Evolutionary conservation across 768 basidiomycete species (phyloP).

Genomic region (Trametes meyenii): DNA sequence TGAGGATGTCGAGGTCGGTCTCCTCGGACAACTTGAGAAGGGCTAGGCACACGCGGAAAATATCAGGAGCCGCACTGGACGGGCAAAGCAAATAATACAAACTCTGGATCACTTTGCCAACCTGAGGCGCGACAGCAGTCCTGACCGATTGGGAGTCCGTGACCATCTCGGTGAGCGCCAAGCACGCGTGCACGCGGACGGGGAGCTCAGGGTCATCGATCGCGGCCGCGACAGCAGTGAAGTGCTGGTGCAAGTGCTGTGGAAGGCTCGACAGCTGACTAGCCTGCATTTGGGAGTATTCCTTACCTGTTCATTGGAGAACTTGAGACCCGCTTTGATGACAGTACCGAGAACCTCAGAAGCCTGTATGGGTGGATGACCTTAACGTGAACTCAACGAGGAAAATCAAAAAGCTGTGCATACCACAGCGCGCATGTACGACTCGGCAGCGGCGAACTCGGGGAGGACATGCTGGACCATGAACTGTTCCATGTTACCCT

Average conservation of each 20-base stretch:
- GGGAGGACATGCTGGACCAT: conserved; percentile 73
- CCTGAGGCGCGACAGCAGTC: conserved; percentile 68
- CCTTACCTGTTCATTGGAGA: conserved; percentile 62
- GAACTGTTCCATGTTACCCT: conserved; percentile 76
- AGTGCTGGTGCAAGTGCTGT: conserved; percentile 65
- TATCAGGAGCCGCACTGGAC: neutral
- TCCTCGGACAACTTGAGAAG: conserved; percentile 90
- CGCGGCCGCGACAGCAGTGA: conserved; percentile 63
- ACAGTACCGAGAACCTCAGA: conserved; percentile 80
- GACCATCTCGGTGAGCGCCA: conserved; percentile 81
- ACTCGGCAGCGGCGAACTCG: conserved; percentile 64
- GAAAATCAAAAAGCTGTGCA: conserved; percentile 28
- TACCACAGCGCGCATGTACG: conserved; percentile 79
- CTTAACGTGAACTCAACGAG: no score
- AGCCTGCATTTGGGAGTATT: neutral
- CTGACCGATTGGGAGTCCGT: conserved; percentile 66
- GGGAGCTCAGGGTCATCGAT: conserved; percentile 82
- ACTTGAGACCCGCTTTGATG: conserved; percentile 68
- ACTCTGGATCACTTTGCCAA: conserved; percentile 90
- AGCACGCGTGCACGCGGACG: conserved; percentile 80
- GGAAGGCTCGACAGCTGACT: neutral
- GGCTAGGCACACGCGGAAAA: conserved; percentile 44
- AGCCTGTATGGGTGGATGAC: conserved; percentile 48
- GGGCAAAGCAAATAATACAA: conserved; percentile 10
- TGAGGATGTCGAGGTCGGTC: conserved; percentile 85